Evolutionary conservation across 139 green algal genomes (phyloP).

Genomic region (Coelastrella sp.): DNA sequence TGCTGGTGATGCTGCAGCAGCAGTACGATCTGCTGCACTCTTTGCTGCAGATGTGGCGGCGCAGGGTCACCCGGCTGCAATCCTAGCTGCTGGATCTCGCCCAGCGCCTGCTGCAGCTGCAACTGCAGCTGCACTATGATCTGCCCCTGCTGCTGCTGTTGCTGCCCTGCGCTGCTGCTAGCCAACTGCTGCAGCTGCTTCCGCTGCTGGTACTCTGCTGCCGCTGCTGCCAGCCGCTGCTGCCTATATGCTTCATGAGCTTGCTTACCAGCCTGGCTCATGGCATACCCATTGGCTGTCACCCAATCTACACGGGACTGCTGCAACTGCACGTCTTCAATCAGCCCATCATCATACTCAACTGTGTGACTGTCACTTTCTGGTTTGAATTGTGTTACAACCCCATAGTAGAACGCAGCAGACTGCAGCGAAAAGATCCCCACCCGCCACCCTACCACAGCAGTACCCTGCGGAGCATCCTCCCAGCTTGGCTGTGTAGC

Average conservation of each 20-base stretch:
- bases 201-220: constrained; percentile 6
- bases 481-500: neutral
- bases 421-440: constrained; percentile 56
- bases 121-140: neutral
- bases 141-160: neutral
- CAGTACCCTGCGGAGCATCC: neutral
- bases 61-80: constrained; percentile 4
- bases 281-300: neutral
- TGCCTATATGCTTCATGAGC: constrained; percentile 12
- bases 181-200: constrained; percentile 7
- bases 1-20: constrained; percentile 27
- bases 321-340: constrained; percentile 61
- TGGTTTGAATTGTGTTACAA: constrained; percentile 44
- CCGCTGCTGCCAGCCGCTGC: neutral
- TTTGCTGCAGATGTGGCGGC: neutral
- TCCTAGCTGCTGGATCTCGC: neutral
- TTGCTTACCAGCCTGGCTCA: neutral
- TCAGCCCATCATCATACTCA: constrained; percentile 74
- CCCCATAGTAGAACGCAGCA: constrained; percentile 61
- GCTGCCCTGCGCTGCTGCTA: neutral
- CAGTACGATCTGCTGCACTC: constrained; percentile 15
- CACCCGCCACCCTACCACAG: constrained; percentile 50
- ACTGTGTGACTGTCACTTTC: constrained; percentile 53
- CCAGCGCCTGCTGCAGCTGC: constrained; percentile 22
- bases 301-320: constrained; percentile 54